A percentile compares a stretch with the other conserved stretches of the same genome.
Evolutionary conservation across 225 moss, liverwort and hornwort genomes (phyloP).

Genomic region (Neckera pumila): DNA sequence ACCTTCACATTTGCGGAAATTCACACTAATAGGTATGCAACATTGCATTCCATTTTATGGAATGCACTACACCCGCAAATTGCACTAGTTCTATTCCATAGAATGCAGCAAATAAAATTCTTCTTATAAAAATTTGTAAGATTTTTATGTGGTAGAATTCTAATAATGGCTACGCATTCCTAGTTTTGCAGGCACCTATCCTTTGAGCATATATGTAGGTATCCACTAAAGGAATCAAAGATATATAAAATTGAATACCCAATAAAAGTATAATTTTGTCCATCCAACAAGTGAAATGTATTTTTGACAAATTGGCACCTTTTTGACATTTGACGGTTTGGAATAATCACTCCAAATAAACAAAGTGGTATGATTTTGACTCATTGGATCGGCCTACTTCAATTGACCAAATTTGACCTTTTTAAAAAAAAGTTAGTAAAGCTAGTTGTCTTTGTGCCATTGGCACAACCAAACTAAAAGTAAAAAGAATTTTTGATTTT

Average conservation of each 20-base stretch:
- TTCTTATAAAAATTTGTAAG: too few relatives aligned
- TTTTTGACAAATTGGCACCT: not conserved
- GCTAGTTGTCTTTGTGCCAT: too few relatives aligned
- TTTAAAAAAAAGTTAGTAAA: too few relatives aligned
- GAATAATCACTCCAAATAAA: not conserved
- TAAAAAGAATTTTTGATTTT: too few relatives aligned
- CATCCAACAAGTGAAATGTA: not conserved
- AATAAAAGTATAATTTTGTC: not conserved
- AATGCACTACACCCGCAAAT: not conserved
- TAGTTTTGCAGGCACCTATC: too few relatives aligned
- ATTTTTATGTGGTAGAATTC: not conserved
- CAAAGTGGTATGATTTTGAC: too few relatives aligned
- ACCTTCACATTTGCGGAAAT: fast-evolving
- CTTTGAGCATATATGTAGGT: not conserved
- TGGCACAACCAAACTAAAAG: too few relatives aligned
- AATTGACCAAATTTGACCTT: too few relatives aligned
- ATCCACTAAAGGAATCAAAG: not conserved
- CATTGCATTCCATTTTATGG: not conserved
- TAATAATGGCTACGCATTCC: not conserved
- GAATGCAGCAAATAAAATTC: not conserved
- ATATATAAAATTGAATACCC: not conserved
- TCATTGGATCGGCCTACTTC: too few relatives aligned
- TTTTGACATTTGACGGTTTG: not conserved
- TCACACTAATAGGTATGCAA: not conserved
- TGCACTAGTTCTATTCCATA: not conserved